Percentiles rank a stretch among this genome's conserved stretches.
phyloP scores from a whole-genome alignment of 1,284 basidiomycete species.

The Volvariella volvacea region DNA sequence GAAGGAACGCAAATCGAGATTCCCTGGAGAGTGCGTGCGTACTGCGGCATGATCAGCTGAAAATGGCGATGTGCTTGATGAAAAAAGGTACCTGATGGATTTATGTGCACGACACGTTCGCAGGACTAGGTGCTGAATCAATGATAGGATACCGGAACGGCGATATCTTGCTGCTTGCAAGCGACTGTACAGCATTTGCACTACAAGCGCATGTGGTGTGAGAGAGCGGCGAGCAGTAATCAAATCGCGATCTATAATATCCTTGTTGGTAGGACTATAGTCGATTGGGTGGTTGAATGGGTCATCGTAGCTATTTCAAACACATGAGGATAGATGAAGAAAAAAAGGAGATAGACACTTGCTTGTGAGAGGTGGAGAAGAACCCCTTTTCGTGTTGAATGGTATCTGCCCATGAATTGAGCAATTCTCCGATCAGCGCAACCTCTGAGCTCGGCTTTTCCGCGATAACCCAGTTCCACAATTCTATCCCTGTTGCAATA shows the following conservation, averaged over 20 bases:
- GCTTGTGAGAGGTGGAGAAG: conserved; percentile 81
- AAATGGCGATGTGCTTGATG: conserved; percentile 4
- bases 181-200: conserved; percentile 90
- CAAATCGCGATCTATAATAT: conserved; percentile 70
- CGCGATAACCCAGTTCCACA: conserved; percentile 96
- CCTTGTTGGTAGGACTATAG: conserved; percentile 90
- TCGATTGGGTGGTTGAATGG: conserved; percentile 85
- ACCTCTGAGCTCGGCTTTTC: conserved; percentile 74
- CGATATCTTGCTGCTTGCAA: conserved; percentile 92
- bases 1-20: conserved; percentile 80
- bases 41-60: too few relatives aligned
- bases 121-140: conserved; percentile 81
- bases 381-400: conserved; percentile 76
- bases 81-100: conserved; percentile 62
- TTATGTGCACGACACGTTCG: conserved; percentile 66
- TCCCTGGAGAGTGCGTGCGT: conserved; percentile 92
- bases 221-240: conserved; percentile 71
- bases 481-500: conserved; percentile 83
- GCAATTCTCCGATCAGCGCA: conserved; percentile 79
- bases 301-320: conserved; percentile 68
- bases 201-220: conserved; percentile 76
- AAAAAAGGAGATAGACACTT: conserved; percentile 19
- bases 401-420: conserved; percentile 83
- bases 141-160: conserved; percentile 77
- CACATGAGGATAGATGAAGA: conserved; percentile 6